Conservation (phyloP, 192 early-diverging fungal genomes). For the Rhizophagus sp. region DNA sequence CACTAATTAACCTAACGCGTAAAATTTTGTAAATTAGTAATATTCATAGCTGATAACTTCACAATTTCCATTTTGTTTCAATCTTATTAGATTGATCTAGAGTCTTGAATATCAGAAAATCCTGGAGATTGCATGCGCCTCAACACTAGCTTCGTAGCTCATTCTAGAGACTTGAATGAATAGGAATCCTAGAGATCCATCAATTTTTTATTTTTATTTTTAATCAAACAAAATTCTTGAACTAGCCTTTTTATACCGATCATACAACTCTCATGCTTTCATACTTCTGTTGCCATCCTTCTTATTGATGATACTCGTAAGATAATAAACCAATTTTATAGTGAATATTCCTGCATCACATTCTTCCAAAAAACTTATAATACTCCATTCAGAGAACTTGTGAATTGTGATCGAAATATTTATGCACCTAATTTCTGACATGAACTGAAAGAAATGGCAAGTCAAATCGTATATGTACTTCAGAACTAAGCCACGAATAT, state of each 20-base stretch:
- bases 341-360: not conserved
- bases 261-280: constrained; percentile 13
- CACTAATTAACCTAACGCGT: too few species aligned
- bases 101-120: constrained; percentile 20
- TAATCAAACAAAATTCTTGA: not conserved
- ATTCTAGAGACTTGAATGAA: constrained; percentile 14
- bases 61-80: not conserved
- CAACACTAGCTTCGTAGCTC: constrained; percentile 23
- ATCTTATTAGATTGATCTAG: constrained; percentile 12
- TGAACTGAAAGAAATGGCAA: too few species aligned
- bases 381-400: constrained; percentile 19
- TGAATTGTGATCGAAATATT: constrained; percentile 20
- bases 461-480: too few species aligned
- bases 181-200: not conserved
- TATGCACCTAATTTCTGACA: constrained; percentile 1
- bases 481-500: too few species aligned
- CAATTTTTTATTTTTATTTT: not conserved
- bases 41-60: not conserved
- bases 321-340: constrained; percentile 16
- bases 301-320: not conserved
- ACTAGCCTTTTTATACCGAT: constrained; percentile 16
- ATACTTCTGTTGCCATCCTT: not conserved
- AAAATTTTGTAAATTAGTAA: constrained; percentile 13
- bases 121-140: not conserved
- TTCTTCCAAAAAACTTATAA: constrained; percentile 18